Base-by-base conservation (phyloP, 805 yeast species). In the Ogataea glucozyma region DNA sequence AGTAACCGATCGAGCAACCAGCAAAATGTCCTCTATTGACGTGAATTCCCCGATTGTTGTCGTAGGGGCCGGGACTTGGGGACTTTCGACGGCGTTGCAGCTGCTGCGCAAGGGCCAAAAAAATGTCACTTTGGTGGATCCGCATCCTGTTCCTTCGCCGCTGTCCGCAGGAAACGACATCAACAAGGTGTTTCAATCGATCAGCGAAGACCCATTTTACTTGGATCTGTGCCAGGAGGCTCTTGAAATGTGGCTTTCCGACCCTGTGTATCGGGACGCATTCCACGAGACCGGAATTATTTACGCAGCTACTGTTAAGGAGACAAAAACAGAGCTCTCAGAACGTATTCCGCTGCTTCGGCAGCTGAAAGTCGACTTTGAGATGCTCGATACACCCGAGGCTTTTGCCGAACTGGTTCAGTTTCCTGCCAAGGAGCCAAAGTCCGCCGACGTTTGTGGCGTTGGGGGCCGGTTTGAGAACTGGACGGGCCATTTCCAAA, bases 401-500 rank as follows among this genome's bases (percentile, higher is more conserved):
- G 37, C 30, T 19, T 41, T 41, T 24, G 20, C 31, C 2, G 13
- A n/a, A 9, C 14, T 38, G 14, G 34, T 19, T 6, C 11, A 13
- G 6, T 31, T 31, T 19, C 26, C 26, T 4, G 24, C 10, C 11
- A 27, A 12, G 6, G 17, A 27, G n/a, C n/a, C n/a, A n/a, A n/a
- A n/a, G n/a, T n/a, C n/a, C n/a, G n/a, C n/a, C 16, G 10, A 27
- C n/a, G 18, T n/a, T n/a, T 20, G 17, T 17, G 13, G 24, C 22
- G 10, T 24, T 32, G 24, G 9, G 18, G 13, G 16, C 30, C 40
- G 57, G 43, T 52, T 62, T 39, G 39, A 42, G 23, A 52, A 54
- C 14, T 65, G 69, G 70, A 56, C 48, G 34, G 68, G 70, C 7
- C 65, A 57, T 44, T 47, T 47, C 40, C 69, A 65, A 34, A 48